phyloP scores from a whole-genome alignment of 371 early-diverging fungal species.

The Blastocladiella emersonii region DNA sequence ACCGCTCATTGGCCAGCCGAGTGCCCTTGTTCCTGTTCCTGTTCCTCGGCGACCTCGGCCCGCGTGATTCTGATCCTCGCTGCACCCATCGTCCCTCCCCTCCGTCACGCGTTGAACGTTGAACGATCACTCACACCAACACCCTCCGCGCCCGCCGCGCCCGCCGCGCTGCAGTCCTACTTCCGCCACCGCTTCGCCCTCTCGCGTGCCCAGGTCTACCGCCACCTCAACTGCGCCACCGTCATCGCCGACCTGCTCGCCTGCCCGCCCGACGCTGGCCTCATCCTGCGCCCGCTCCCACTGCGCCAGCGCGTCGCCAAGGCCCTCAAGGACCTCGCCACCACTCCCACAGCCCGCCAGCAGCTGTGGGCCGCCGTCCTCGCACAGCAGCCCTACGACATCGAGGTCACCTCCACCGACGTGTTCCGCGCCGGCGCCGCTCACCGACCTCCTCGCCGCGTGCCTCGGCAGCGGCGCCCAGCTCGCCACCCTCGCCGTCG shows the following conservation, averaged over 20 bases:
- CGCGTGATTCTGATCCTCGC: too few species aligned
- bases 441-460: slow-evolving; percentile 49
- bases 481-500: slow-evolving; percentile 38
- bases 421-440: slow-evolving; percentile 27
- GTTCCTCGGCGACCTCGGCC: too few species aligned
- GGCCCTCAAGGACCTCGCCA: not conserved
- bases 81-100: too few species aligned
- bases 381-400: not conserved
- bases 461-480: slow-evolving; percentile 62
- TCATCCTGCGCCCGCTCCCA: not conserved
- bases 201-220: slow-evolving; percentile 1
- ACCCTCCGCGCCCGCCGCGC: too few species aligned
- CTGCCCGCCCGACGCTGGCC: not conserved
- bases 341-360: not conserved
- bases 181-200: not conserved
- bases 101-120: too few species aligned
- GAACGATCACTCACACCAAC: too few species aligned
- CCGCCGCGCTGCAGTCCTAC: not conserved
- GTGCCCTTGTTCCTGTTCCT: too few species aligned
- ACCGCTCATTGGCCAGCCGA: too few species aligned
- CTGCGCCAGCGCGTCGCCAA: not conserved
- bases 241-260: not conserved
- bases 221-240: not conserved
- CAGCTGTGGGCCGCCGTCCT: not conserved
- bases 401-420: not conserved